Percentiles rank a stretch among this genome's conserved stretches.
Evolutionary conservation across 2,329 filamentous ascomycete species (phyloP).

Genomic region (Penicillium polonicum): DNA sequence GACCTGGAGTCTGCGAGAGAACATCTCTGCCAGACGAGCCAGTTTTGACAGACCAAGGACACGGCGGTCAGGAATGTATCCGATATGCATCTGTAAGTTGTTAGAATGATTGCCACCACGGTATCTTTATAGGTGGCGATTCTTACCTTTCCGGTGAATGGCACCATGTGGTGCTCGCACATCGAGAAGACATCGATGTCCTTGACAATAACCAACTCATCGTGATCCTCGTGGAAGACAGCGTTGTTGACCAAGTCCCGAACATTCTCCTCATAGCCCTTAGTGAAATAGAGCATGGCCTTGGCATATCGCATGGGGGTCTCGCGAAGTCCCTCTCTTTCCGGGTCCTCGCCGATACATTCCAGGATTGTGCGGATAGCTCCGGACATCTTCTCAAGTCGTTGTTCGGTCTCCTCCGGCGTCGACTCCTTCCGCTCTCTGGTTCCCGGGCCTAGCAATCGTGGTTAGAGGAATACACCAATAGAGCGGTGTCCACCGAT

Average conservation of each 20-base stretch:
- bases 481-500: neutral
- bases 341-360: constrained; percentile 65
- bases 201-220: constrained; percentile 96
- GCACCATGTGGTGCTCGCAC: constrained; percentile 96
- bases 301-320: constrained; percentile 87
- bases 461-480: constrained; percentile 13
- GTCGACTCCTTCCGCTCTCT: constrained; percentile 56
- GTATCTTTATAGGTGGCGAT: neutral
- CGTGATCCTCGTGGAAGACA: constrained; percentile 94
- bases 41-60: constrained; percentile 96
- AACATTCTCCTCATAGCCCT: constrained; percentile 94
- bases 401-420: constrained; percentile 57
- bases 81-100: constrained; percentile 83
- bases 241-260: constrained; percentile 88
- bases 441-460: constrained; percentile 45
- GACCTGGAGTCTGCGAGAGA: constrained; percentile 86
- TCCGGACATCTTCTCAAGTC: constrained; percentile 60
- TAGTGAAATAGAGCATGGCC: constrained; percentile 92
- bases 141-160: constrained; percentile 86
- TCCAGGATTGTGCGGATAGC: constrained; percentile 64
- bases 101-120: constrained; percentile 10
- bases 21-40: constrained; percentile 95
- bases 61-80: constrained; percentile 87
- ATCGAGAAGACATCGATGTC: constrained; percentile 94
- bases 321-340: constrained; percentile 61